Base-by-base conservation (phyloP, 2,329 filamentous ascomycete genomes). In the Venturiaceae sp. region DNA sequence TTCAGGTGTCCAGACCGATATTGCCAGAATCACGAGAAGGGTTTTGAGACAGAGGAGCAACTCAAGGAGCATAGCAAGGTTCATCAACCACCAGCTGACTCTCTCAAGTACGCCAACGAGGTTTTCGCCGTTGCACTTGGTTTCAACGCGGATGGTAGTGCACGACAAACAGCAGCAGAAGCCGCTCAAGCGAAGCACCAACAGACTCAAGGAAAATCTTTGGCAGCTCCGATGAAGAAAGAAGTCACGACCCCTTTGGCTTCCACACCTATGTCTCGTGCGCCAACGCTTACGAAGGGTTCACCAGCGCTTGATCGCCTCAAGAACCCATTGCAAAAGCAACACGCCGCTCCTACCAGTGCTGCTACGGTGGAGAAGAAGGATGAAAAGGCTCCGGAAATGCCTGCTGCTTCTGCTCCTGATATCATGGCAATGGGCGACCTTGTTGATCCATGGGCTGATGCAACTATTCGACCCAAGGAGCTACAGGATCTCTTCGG, bases 211-310 rank as follows among this genome's bases (percentile, higher is more conserved):
- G 36, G 30, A 13, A 56, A 56, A 21, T 32, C 54, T 9, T 3
- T 46, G 5, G n/a, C 34, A 9, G 28, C 36, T 11, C n/a, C 57
- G 50, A 44, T 32, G 2, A 58, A 53, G 57, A 58, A 33, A 26
- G 28, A 50, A 11, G 26, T 26, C n/a, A 33, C 36, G 28, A 39
- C 36, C 7, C 19, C 54, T 16, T 34, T 16, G 26, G 54, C 28
- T 34, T 47, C 55, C 4, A 58, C 57, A 14, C 57, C 58, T 3
- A 59, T 59, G 58, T 54, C 50, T 41, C 58, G 58, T n/a, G 30
- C 30, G 8, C 36, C 32, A 14, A 59, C 52, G 13, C 52, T 39
- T 13, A 39, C 53, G 2, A 59, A 56, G 34, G 52, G 28, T 13
- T 57, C 58, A 11, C 50, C 58, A 16, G 50, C 58, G 9, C 47